These are phyloP conservation scores for Trichoderma polysporum DNA, from an alignment of 2,329 filamentous ascomycete species.

Conservation along the genomic window DNA sequence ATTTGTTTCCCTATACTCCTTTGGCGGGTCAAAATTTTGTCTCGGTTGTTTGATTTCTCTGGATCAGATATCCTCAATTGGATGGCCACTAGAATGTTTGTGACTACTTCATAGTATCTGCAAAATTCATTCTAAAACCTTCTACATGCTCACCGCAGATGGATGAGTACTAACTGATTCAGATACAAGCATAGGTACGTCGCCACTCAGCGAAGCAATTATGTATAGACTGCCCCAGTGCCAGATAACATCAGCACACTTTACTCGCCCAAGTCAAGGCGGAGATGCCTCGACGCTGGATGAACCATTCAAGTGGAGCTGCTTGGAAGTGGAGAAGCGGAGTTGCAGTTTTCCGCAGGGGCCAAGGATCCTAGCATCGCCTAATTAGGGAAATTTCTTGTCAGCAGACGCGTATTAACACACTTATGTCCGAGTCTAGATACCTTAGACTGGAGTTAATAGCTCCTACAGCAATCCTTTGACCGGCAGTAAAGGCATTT, in stretches of 20 bases:
- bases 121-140: not conserved
- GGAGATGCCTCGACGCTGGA: not conserved
- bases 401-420: not conserved
- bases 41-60: not conserved
- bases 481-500: not conserved
- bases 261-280: not conserved
- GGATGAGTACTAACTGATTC: not conserved
- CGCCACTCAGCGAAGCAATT: not conserved
- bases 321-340: not conserved
- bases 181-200: not conserved
- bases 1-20: not conserved
- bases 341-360: not conserved
- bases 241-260: not conserved
- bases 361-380: not conserved
- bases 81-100: not conserved
- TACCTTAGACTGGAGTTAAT: not conserved
- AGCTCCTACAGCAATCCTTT: too few relatives aligned
- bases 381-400: not conserved
- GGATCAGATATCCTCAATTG: not conserved
- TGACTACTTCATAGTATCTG: not conserved
- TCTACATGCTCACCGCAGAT: too few relatives aligned
- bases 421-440: constrained; percentile 6
- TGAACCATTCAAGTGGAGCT: not conserved
- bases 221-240: not conserved
- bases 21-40: not conserved